Evolutionary conservation across 2,329 filamentous ascomycete species (phyloP), one percentile per base, ranked within the genome.

Genomic region (Aspergillus amoenus): DNA sequence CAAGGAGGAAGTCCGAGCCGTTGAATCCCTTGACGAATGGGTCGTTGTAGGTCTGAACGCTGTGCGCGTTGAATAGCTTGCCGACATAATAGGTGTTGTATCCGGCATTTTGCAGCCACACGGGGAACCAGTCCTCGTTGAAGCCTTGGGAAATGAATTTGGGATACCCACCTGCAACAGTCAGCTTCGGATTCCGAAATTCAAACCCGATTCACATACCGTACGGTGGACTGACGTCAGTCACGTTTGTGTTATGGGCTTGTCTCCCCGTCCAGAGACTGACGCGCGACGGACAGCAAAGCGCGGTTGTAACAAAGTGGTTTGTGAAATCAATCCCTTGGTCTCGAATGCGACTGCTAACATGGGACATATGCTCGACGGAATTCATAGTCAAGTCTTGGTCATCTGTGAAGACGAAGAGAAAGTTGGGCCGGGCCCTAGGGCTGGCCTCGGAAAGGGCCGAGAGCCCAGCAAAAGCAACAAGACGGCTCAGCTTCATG

Each of bases 41-140:
- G 3, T 77, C 74, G 65, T 87, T 74, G 66, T 88, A 90, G 56
- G 88, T 90, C 0, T 78, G 65, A 1, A 82, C 76, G 0, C 76
- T 82, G 49, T 89, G 86, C 0, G 80, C 77, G 61, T 91, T 91
- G 73, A 88, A 87, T 4, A 90, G 76, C 67, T 91, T 91, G n/a
- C 73, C 88, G 0, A 83, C 84, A 64, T 90, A 91, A 66, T 88
- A 90, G 0, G 88, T 60, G 34, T 84, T 83, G 67, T 90, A 90
- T 0, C 87, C 87, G 0, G 82, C 83, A 3, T 82, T 70, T 62
- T 89, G 85, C n/a, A 91, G 71, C 87, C 88, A 91, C 0, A 90
- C 68, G 0, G 88, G 88, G 0, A 91, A 78, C 59, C 87, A 90
- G 39, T 86, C 81, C 1, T 86, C 80, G 57, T 90, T 89, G 58